Evolutionary conservation across 192 early-diverging fungal genomes (phyloP), one percentile per base, ranked within the genome.

Genomic region (Backusella morwellensis): DNA sequence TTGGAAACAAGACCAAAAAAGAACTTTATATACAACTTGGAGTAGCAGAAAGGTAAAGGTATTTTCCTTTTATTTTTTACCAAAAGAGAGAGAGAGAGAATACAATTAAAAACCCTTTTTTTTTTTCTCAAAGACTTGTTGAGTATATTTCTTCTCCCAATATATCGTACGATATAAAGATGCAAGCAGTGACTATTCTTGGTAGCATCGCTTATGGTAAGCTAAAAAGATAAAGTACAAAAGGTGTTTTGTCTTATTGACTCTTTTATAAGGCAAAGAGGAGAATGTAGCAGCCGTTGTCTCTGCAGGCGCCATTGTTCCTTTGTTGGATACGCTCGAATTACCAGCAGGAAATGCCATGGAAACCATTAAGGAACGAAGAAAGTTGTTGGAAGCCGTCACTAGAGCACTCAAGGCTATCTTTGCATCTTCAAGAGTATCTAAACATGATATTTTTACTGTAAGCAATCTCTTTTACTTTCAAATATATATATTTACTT

Each of bases 1-100:
- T 96, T 81, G 94, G 94, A 67, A 95, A 94, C 77, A 87, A 85
- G 67, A 92, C 92, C 19, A 94, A 94, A 76, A 96, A 96, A 83
- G 88, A 89, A 54, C 83, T 93, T 32, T 95, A 93, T 69, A 85
- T 90, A 42, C 76, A 86, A 40, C 82, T 90, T 21, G 89, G 89
- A 35, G 82, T 92, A 36, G 84, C 91, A 35, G 81, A 91, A n/a
- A 86, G 86, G 89, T 89, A 68, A 59, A 44, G 15, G 42, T 17
- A 44, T 44, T 52, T 2, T 54, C 15, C 17, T 54, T n/a, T n/a
- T 54, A 21, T 4, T 54, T 19, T 21, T 19, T 17, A 54, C 2
- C 4, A 54, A 59, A 59, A 59, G 26, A 56, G n/a, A 56, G 23
- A 21, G 23, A 8, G n/a, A 54, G 23, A 59, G 38, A 44, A 44